Percentiles rank a stretch among this genome's conserved stretches.
Evolutionary conservation across 108 stramenopile genomes (phyloP).

Genomic region (Bacterosira constricta): DNA sequence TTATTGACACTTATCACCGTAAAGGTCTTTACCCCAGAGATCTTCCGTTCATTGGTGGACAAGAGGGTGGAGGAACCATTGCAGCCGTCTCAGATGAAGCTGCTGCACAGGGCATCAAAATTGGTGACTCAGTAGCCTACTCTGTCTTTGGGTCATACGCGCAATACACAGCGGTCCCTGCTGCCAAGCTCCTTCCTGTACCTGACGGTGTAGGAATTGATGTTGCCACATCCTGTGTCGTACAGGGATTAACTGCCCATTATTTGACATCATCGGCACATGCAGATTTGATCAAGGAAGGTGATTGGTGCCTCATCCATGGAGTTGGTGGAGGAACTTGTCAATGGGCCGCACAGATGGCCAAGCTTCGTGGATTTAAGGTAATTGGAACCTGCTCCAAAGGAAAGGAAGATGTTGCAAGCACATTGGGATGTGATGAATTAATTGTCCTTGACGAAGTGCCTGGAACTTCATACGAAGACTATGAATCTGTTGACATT

Average conservation of each 20-base stretch:
- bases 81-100: conserved; percentile 50
- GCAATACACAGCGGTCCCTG: conserved; percentile 62
- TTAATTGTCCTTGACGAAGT: conserved; percentile 68
- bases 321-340: conserved; percentile 69
- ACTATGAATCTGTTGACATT: conserved; percentile 61
- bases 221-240: conserved; percentile 50
- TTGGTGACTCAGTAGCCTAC: conserved; percentile 62
- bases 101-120: conserved; percentile 41
- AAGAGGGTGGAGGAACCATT: conserved; percentile 77
- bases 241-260: conserved; percentile 73
- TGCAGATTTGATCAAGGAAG: conserved; percentile 50
- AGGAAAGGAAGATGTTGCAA: conserved; percentile 54
- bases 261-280: conserved; percentile 53
- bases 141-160: conserved; percentile 61
- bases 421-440: conserved; percentile 51
- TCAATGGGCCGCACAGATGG: conserved; percentile 75
- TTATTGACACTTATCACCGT: conserved; percentile 84
- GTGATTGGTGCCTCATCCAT: conserved; percentile 67
- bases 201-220: conserved; percentile 65
- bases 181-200: conserved; percentile 52
- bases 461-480: conserved; percentile 55
- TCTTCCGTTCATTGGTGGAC: conserved; percentile 69
- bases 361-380: conserved; percentile 58
- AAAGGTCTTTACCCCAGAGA: conserved; percentile 69
- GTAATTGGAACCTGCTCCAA: conserved; percentile 64